These are phyloP conservation scores for Zygoascus meyerae DNA, from an alignment of 1,139 yeast genomes.

Conservation along the genomic window DNA sequence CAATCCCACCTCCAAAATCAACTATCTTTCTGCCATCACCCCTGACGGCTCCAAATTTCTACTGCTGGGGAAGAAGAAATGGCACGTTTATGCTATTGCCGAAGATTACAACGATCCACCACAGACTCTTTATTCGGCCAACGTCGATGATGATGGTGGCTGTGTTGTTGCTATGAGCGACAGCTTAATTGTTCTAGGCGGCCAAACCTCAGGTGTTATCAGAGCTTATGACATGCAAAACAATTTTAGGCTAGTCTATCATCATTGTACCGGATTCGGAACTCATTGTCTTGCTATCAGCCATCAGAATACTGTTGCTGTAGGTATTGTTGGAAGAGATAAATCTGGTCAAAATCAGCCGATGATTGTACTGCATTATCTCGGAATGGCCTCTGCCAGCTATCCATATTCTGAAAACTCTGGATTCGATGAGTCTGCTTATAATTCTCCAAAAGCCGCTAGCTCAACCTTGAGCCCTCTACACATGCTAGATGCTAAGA, in stretches of 20 bases:
- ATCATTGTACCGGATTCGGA: constrained; percentile 66
- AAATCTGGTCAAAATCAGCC: constrained; percentile 71
- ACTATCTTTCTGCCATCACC: constrained; percentile 60
- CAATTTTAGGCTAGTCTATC: constrained; percentile 59
- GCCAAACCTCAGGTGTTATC: constrained; percentile 60
- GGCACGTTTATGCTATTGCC: constrained; percentile 63
- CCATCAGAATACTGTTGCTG: constrained; percentile 56
- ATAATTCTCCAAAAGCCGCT: constrained; percentile 10
- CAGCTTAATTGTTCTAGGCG: constrained; percentile 58
- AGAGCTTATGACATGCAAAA: constrained; percentile 55
- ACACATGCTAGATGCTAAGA: constrained; percentile 36
- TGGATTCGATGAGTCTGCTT: constrained; percentile 10
- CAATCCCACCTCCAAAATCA: constrained; percentile 33
- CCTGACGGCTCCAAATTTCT: constrained; percentile 58
- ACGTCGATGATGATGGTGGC: constrained; percentile 15
- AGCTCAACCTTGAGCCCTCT: background rate
- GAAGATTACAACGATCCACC: constrained; percentile 46
- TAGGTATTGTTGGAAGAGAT: constrained; percentile 79
- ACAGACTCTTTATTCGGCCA: constrained; percentile 43
- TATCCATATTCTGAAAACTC: constrained; percentile 2
- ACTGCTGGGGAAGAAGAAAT: constrained; percentile 56
- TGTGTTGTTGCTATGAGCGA: constrained; percentile 54
- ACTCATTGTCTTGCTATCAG: constrained; percentile 73
- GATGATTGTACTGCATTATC: constrained; percentile 60
- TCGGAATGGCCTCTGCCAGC: constrained; percentile 16